A percentile compares a stretch with the other conserved stretches of the same genome.
phyloP scores from a whole-genome alignment of 495 filamentous ascomycete species.

The Podospora comata region DNA sequence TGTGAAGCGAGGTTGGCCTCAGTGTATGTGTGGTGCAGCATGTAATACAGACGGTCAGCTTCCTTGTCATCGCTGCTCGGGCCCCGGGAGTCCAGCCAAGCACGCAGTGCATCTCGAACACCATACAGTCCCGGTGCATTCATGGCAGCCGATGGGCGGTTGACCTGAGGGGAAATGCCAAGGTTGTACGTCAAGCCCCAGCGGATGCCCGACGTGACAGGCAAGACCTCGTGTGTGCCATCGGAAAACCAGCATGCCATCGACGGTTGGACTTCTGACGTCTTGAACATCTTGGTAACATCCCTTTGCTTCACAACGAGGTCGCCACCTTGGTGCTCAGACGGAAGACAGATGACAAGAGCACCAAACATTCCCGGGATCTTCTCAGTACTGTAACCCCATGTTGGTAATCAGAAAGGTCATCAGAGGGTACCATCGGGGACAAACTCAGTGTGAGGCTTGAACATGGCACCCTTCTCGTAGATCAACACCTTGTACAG shows the following conservation, averaged over 20 bases:
- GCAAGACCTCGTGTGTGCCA: conserved; percentile 52
- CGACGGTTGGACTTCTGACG: conserved; percentile 39
- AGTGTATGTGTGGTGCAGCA: conserved; percentile 49
- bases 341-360: conserved; percentile 53
- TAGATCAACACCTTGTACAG: conserved; percentile 57
- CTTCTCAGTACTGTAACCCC: conserved; percentile 42
- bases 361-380: conserved; percentile 56
- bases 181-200: conserved; percentile 57
- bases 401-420: conserved; percentile 9
- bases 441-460: conserved; percentile 47
- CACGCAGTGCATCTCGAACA: conserved; percentile 26
- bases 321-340: conserved; percentile 50
- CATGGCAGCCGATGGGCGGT: conserved; percentile 13
- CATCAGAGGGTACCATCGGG: background rate
- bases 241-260: conserved; percentile 54
- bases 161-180: conserved; percentile 25
- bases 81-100: conserved; percentile 21
- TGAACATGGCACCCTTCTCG: conserved; percentile 54
- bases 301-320: conserved; percentile 44
- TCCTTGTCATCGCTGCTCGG: conserved; percentile 5
- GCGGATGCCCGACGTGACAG: conserved; percentile 49
- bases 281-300: conserved; percentile 36
- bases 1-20: conserved; percentile 37
- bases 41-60: conserved; percentile 31
- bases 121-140: background rate